A percentile compares a stretch with the other conserved stretches of the same genome.
These are phyloP conservation scores for Penicillium parvum DNA, from an alignment of 495 filamentous ascomycete species.

Conservation along the genomic window DNA sequence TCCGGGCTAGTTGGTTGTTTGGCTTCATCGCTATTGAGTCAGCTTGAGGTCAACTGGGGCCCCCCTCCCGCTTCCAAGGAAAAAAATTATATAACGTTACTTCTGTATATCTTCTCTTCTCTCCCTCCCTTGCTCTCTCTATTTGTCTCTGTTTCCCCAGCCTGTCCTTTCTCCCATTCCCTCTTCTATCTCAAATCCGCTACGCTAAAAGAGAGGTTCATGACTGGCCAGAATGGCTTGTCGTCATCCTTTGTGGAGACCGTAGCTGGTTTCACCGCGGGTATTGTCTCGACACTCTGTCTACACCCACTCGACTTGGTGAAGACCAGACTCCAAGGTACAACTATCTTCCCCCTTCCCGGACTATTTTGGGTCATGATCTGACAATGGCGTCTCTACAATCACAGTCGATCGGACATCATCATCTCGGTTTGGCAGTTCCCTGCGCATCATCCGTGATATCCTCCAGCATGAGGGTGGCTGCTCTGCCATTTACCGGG, in stretches of 20 bases:
- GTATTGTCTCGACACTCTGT: constrained; percentile 72
- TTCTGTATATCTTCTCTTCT: too few relatives aligned
- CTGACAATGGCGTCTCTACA: not conserved
- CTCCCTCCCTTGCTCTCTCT: too few relatives aligned
- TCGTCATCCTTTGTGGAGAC: constrained; percentile 81
- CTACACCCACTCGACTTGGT: constrained; percentile 80
- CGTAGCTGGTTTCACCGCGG: constrained; percentile 85
- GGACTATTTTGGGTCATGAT: not conserved
- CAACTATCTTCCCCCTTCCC: constrained; percentile 7
- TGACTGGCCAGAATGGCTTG: constrained; percentile 49
- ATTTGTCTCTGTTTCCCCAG: not conserved
- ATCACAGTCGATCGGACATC: constrained; percentile 41
- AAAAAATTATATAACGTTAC: too few relatives aligned
- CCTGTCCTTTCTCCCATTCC: not conserved
- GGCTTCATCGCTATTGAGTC: too few relatives aligned
- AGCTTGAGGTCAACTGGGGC: too few relatives aligned
- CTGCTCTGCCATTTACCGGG: constrained; percentile 74
- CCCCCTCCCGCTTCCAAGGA: too few relatives aligned
- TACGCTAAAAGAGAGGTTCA: too few relatives aligned
- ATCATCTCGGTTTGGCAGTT: constrained; percentile 45
- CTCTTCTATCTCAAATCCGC: not conserved
- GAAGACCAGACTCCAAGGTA: constrained; percentile 93
- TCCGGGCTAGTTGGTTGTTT: too few relatives aligned
- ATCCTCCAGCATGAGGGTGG: constrained; percentile 56
- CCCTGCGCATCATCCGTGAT: constrained; percentile 50